These are phyloP conservation scores for Penicillium sclerotiorum DNA, from an alignment of 2,329 filamentous ascomycete species.

Conservation along the genomic window DNA sequence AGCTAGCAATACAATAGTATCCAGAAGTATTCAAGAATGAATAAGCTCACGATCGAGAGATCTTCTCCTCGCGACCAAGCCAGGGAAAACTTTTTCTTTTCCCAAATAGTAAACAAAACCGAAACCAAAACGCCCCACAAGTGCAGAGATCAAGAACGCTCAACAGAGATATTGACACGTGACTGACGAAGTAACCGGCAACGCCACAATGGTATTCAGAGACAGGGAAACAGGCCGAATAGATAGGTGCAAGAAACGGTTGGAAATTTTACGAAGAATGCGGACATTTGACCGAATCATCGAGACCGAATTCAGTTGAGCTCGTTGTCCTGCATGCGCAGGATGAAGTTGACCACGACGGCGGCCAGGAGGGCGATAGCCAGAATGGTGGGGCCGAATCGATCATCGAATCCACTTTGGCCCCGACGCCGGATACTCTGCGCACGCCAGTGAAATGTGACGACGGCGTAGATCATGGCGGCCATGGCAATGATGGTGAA, in stretches of 20 bases:
- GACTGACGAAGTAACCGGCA: conserved; percentile 1
- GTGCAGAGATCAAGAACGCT: conserved; percentile 8
- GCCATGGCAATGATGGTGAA: conserved; percentile 95
- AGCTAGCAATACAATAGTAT: background rate
- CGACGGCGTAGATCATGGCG: conserved; percentile 91
- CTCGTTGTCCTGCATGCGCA: conserved; percentile 56
- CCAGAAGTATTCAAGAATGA: background rate
- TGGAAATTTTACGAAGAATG: background rate
- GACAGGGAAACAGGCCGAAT: background rate
- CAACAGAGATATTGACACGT: conserved; percentile 6
- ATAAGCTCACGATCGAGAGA: background rate
- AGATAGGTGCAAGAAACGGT: background rate
- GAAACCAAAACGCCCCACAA: conserved; percentile 4
- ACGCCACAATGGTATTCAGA: conserved; percentile 3
- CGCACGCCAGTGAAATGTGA: conserved; percentile 96
- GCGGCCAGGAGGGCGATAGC: conserved; percentile 83
- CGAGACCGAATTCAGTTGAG: conserved; percentile 12
- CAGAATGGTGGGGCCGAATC: conserved; percentile 88
- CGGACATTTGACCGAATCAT: background rate
- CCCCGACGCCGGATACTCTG: conserved; percentile 88
- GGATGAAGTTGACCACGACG: conserved; percentile 93
- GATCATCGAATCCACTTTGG: conserved; percentile 94
- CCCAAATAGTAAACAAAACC: background rate
- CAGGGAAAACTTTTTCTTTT: background rate
- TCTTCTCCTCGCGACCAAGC: background rate